Percentiles rank a stretch among this genome's conserved stretches.
phyloP scores from a whole-genome alignment of 2,329 filamentous ascomycete genomes.

The Trichoderma sp. region DNA sequence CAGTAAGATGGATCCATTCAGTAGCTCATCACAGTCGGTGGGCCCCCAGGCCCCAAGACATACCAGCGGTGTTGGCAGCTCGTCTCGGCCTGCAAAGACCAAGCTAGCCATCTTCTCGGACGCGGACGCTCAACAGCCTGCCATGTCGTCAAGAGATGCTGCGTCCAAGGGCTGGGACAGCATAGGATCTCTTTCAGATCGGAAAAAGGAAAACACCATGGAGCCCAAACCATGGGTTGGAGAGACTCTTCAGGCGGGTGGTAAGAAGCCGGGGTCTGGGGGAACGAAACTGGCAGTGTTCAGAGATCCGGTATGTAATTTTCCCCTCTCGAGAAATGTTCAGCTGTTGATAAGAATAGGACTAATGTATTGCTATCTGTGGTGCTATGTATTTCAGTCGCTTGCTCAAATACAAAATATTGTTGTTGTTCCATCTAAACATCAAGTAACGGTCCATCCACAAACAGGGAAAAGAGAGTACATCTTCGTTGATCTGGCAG shows the following conservation, averaged over 20 bases:
- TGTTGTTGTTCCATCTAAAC: slow-evolving; percentile 69
- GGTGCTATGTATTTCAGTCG: slow-evolving; percentile 57
- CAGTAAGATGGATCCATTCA: slow-evolving; percentile 84
- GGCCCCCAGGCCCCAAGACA: slow-evolving; percentile 69
- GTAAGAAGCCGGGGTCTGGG: slow-evolving; percentile 67
- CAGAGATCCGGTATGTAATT: slow-evolving; percentile 79
- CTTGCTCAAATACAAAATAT: slow-evolving; percentile 66
- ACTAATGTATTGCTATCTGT: slow-evolving; percentile 75
- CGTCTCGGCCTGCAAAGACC: slow-evolving; percentile 69
- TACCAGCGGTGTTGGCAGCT: slow-evolving; percentile 51
- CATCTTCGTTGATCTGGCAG: slow-evolving; percentile 83
- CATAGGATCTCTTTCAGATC: slow-evolving; percentile 82
- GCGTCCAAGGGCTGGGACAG: slow-evolving; percentile 82
- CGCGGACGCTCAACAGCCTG: slow-evolving; percentile 62
- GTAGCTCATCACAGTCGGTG: slow-evolving; percentile 53
- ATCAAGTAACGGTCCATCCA: slow-evolving; percentile 82
- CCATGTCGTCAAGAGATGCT: slow-evolving; percentile 56
- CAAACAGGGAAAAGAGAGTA: slow-evolving; percentile 82
- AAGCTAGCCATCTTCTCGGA: slow-evolving; percentile 95
- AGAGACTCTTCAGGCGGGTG: slow-evolving; percentile 85
- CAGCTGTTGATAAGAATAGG: slow-evolving; percentile 89
- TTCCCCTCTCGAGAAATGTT: slow-evolving; percentile 47
- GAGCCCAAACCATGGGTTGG: slow-evolving; percentile 90
- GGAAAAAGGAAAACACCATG: slow-evolving; percentile 91
- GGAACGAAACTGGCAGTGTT: slow-evolving; percentile 85